Base-by-base conservation (phyloP, 768 basidiomycete species). In the Omphalotus guepiniiformis region DNA sequence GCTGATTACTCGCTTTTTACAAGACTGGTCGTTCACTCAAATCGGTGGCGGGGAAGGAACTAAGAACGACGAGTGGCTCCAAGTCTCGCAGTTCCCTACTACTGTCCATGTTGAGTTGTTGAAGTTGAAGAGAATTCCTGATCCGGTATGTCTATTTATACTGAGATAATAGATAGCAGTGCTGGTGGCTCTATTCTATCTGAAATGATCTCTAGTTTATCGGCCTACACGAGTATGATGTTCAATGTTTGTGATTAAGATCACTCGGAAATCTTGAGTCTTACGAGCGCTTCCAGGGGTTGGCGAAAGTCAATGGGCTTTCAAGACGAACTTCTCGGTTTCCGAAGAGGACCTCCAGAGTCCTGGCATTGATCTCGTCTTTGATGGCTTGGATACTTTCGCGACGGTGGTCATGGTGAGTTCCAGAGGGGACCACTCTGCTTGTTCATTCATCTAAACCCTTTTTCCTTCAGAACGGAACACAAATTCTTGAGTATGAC, bases 311-410 rank as follows among this genome's bases (percentile, higher is more conserved):
- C 78, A 83, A 28, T 96, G 94, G 94, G 70, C 73, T 16, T 97
- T 95, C 73, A 83, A 76, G 58, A 83, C 81, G 3, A 68, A 60
- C 1, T 85, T 96, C 58, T 58, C 63, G 4, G 68, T 82, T 16
- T 68, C 71, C 2, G 68, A 74, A 15, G 61, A 62, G 15, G 78
- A 83, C 38, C 60, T 83, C 15, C 52, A 57, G 1, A 61, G 67
- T 2, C 53, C 70, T 3, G 73, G 85, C 44, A 69, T 75, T 25
- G 92, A 94, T 60, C 69, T 97, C 15, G 74, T 93, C 6, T 93
- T 95, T 51, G 92, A 95, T 9, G 94, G 94, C 15, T 65, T 97
- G 16, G 94, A 97, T 59, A 96, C 93, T 0, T 95, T 93, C 60
- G 82, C 86, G 2, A 71, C 69, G n/a, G 74, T 93, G 34, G 63